Conservation (phyloP, 805 yeast genomes). For the Millerozyma acaciae region DNA sequence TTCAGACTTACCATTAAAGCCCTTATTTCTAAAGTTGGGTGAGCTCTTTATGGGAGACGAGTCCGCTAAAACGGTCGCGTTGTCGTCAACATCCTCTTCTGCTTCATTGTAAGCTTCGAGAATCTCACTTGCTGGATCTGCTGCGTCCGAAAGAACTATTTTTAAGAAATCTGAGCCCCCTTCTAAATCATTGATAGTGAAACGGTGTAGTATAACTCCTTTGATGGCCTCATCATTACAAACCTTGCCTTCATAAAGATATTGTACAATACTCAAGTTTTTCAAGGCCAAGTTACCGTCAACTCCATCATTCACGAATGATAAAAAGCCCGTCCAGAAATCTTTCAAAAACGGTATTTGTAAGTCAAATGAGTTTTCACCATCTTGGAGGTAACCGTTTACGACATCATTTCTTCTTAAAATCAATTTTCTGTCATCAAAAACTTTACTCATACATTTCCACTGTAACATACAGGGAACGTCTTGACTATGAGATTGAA, state of each 20-base stretch:
- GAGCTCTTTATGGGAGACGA: slow-evolving; percentile 34
- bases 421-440: slow-evolving; percentile 16
- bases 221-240: slow-evolving; percentile 10
- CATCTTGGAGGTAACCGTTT: slow-evolving; percentile 26
- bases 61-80: slow-evolving; percentile 39
- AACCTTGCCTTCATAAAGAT: slow-evolving; percentile 17
- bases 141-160: slow-evolving; percentile 8
- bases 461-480: slow-evolving; percentile 21
- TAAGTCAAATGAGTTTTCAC: slow-evolving; percentile 17
- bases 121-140: slow-evolving; percentile 1
- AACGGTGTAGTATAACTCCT: slow-evolving; percentile 24
- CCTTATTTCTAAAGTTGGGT: slow-evolving; percentile 11
- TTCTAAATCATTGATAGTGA: slow-evolving; percentile 8
- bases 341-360: slow-evolving; percentile 34
- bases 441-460: slow-evolving; percentile 26
- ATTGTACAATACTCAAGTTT: slow-evolving; percentile 27
- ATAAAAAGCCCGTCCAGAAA: slow-evolving; percentile 38
- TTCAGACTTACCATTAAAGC: background rate
- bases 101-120: background rate
- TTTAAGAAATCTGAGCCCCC: slow-evolving; percentile 10
- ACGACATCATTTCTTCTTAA: slow-evolving; percentile 23
- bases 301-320: slow-evolving; percentile 31
- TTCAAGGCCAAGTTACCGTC: slow-evolving; percentile 10
- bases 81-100: slow-evolving; percentile 27
- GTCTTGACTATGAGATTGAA: slow-evolving; percentile 4